phyloP scores from a whole-genome alignment of 1,139 yeast genomes.

The Blastobotrys petasosporus region DNA sequence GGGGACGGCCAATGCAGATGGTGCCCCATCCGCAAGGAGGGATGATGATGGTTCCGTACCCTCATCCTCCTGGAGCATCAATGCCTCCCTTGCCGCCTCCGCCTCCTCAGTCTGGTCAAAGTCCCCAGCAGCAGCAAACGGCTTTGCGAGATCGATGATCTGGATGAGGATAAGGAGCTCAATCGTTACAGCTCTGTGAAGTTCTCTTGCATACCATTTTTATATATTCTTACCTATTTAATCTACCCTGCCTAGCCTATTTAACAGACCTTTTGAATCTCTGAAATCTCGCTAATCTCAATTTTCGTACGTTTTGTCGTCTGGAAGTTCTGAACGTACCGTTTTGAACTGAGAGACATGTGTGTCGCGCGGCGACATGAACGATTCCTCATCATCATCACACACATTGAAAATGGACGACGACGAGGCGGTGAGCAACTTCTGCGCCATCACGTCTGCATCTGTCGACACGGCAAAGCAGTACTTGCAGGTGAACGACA shows the following conservation, averaged over 20 bases:
- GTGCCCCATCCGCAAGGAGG: slow-evolving; percentile 7
- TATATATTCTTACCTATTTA: background rate
- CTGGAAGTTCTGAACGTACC: background rate
- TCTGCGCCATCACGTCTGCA: slow-evolving; percentile 79
- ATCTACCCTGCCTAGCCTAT: background rate
- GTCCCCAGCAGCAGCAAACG: slow-evolving; percentile 1
- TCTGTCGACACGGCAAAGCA: slow-evolving; percentile 68
- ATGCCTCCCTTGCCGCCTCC: slow-evolving; percentile 15
- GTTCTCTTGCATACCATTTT: background rate
- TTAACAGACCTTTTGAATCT: background rate
- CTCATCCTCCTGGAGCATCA: slow-evolving; percentile 4
- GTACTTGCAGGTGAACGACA: slow-evolving; percentile 73
- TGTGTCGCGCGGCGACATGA: background rate
- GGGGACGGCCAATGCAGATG: slow-evolving; percentile 7
- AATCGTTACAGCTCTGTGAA: background rate
- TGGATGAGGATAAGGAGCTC: slow-evolving; percentile 6
- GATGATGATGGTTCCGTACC: slow-evolving; percentile 9
- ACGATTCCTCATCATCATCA: background rate
- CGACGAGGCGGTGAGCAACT: slow-evolving; percentile 58
- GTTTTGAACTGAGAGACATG: background rate
- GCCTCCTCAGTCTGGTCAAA: slow-evolving; percentile 4
- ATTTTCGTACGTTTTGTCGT: background rate
- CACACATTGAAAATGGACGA: slow-evolving; percentile 23
- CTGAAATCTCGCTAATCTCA: background rate
- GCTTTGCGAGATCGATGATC: slow-evolving; percentile 10